These are phyloP conservation scores for Arachnopeziza araneosa DNA, from an alignment of 2,329 filamentous ascomycete species.

Conservation along the genomic window DNA sequence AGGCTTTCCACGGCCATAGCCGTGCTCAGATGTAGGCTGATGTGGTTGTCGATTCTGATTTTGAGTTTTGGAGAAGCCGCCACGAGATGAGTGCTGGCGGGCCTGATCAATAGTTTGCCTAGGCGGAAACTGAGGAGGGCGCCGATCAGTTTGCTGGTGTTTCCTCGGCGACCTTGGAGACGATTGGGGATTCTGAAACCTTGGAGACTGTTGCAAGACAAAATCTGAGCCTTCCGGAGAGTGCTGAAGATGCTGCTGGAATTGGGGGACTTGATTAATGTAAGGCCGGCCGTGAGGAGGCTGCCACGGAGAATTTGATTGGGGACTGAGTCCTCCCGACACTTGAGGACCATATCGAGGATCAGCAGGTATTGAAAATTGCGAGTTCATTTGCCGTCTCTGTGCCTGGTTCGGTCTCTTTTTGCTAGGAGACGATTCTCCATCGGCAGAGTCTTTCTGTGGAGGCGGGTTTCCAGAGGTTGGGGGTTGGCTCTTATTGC, in stretches of 20 bases:
- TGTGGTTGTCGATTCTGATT: slow-evolving; percentile 28
- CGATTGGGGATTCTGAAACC: slow-evolving; percentile 14
- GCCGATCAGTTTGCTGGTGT: slow-evolving; percentile 10
- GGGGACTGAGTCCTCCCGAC: slow-evolving; percentile 12
- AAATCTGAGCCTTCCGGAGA: neutral
- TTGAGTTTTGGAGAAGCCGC: slow-evolving; percentile 12
- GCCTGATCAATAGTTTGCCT: slow-evolving; percentile 7
- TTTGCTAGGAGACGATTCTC: neutral
- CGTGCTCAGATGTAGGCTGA: slow-evolving; percentile 19
- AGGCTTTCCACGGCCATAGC: slow-evolving; percentile 14
- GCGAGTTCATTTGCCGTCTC: slow-evolving; percentile 55
- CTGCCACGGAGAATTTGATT: neutral
- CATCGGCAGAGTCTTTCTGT: no score
- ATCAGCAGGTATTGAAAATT: slow-evolving; percentile 52
- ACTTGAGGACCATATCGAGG: slow-evolving; percentile 31
- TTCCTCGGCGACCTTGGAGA: slow-evolving; percentile 32
- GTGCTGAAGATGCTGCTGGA: slow-evolving; percentile 15
- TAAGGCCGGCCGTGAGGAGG: neutral
- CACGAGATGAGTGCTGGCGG: slow-evolving; percentile 4
- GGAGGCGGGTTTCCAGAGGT: neutral
- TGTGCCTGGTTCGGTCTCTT: slow-evolving; percentile 59
- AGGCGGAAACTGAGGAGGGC: slow-evolving; percentile 9
- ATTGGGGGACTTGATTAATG: slow-evolving; percentile 9
- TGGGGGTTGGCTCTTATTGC: slow-evolving; percentile 34
- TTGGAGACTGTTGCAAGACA: slow-evolving; percentile 14